phyloP scores from a whole-genome alignment of 2,329 filamentous ascomycete species.

The Xylaria sp. region DNA sequence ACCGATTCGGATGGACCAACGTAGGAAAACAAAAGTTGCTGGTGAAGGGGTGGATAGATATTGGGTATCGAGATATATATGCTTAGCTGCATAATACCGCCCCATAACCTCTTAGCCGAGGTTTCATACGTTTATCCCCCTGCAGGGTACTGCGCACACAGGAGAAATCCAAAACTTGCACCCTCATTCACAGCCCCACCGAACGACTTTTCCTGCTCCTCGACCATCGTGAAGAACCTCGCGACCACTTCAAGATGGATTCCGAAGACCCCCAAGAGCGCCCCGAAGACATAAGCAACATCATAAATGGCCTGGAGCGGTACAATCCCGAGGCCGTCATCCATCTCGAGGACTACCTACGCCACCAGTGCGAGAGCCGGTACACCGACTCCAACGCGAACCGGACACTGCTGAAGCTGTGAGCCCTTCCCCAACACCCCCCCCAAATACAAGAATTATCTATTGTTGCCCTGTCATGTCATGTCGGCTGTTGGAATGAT shows the following conservation, averaged over 20 bases:
- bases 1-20: background rate
- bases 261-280: slow-evolving; percentile 88
- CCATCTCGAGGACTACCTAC: slow-evolving; percentile 91
- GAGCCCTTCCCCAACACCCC: slow-evolving; percentile 50
- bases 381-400: slow-evolving; percentile 97
- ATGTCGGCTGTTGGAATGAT: slow-evolving; percentile 73
- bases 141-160: slow-evolving; percentile 30
- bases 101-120: too few species aligned
- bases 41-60: background rate
- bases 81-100: slow-evolving; percentile 15
- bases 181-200: slow-evolving; percentile 33
- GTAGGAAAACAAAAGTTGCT: background rate
- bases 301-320: slow-evolving; percentile 95
- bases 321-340: slow-evolving; percentile 98
- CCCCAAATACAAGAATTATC: background rate
- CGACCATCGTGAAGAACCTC: slow-evolving; percentile 31
- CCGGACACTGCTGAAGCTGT: slow-evolving; percentile 95
- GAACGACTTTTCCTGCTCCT: slow-evolving; percentile 30
- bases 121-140: slow-evolving; percentile 6
- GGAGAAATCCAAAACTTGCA: slow-evolving; percentile 31
- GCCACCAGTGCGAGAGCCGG: slow-evolving; percentile 91
- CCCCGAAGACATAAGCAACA: slow-evolving; percentile 87
- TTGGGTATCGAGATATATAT: slow-evolving; percentile 17
- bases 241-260: slow-evolving; percentile 55
- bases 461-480: slow-evolving; percentile 14